A percentile compares a stretch with the other conserved stretches of the same genome.
Conservation (phyloP, 306 rosid genomes). For the Fragaria vesca region DNA sequence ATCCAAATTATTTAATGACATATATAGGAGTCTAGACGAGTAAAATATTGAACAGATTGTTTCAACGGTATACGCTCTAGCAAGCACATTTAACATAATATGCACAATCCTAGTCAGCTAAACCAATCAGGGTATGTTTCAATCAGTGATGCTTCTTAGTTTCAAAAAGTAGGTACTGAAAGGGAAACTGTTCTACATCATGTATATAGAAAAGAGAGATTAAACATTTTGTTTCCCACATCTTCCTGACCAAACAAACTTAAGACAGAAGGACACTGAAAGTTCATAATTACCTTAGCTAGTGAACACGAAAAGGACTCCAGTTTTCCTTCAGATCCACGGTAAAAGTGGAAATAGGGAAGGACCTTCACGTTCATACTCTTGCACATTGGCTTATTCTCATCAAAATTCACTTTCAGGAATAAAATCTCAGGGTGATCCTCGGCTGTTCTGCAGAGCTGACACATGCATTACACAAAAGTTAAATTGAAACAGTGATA, state of each 20-base stretch:
- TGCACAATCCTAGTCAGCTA: neutral
- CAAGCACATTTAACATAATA: neutral
- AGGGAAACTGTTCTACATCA: neutral
- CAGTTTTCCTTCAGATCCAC: slow-evolving; percentile 90
- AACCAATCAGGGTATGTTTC: neutral
- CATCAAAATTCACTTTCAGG: slow-evolving; percentile 94
- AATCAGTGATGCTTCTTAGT: neutral
- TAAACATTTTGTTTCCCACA: neutral
- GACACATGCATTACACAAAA: slow-evolving; percentile 40
- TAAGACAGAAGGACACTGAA: neutral
- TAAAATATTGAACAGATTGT: neutral
- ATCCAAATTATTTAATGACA: neutral
- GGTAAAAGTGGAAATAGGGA: slow-evolving; percentile 95
- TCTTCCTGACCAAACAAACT: neutral
- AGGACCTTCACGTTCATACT: slow-evolving; percentile 93
- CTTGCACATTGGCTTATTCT: slow-evolving; percentile 97
- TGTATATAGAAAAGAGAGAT: neutral
- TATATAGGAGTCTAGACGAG: neutral
- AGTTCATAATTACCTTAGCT: slow-evolving; percentile 63
- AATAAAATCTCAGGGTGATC: slow-evolving; percentile 83
- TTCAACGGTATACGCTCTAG: neutral
- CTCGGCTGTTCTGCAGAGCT: slow-evolving; percentile 96
- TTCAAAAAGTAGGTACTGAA: neutral
- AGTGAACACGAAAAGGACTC: slow-evolving; percentile 98
- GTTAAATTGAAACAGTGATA: slow-evolving; percentile 5